These are phyloP conservation scores for Cercospora berteroae DNA, from an alignment of 2,329 filamentous ascomycete species.

Conservation along the genomic window DNA sequence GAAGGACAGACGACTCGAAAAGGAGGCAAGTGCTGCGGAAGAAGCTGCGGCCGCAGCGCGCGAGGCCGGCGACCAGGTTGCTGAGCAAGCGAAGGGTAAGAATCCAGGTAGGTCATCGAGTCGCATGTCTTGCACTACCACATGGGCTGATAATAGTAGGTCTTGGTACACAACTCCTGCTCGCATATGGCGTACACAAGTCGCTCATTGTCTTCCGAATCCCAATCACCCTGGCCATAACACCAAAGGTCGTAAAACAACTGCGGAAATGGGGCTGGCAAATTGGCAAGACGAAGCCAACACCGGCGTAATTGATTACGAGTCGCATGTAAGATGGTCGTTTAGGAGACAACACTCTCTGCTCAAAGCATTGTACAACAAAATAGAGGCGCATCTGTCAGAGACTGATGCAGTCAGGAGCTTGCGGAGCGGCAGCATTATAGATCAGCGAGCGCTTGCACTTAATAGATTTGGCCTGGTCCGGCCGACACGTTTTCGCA, in stretches of 20 bases:
- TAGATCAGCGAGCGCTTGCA: slow-evolving; percentile 10
- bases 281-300: slow-evolving; percentile 65
- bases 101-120: slow-evolving; percentile 24
- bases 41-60: slow-evolving; percentile 44
- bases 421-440: neutral
- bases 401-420: neutral
- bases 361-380: slow-evolving; percentile 17
- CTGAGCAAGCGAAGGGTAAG: slow-evolving; percentile 20
- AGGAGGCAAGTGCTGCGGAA: slow-evolving; percentile 17
- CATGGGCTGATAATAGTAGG: slow-evolving; percentile 42
- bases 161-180: slow-evolving; percentile 79
- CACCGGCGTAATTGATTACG: slow-evolving; percentile 1
- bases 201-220: slow-evolving; percentile 96
- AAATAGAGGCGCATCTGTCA: slow-evolving; percentile 1
- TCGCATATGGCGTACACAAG: slow-evolving; percentile 97
- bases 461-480: neutral
- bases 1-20: slow-evolving; percentile 24
- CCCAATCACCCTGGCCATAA: slow-evolving; percentile 83
- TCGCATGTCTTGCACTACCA: slow-evolving; percentile 30
- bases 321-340: slow-evolving; percentile 8
- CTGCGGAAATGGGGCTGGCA: slow-evolving; percentile 90
- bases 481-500: neutral
- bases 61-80: slow-evolving; percentile 40
- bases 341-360: slow-evolving; percentile 3
- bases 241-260: slow-evolving; percentile 89